phyloP scores from a whole-genome alignment of 1,139 yeast genomes.

The Petasospora fabianii region DNA sequence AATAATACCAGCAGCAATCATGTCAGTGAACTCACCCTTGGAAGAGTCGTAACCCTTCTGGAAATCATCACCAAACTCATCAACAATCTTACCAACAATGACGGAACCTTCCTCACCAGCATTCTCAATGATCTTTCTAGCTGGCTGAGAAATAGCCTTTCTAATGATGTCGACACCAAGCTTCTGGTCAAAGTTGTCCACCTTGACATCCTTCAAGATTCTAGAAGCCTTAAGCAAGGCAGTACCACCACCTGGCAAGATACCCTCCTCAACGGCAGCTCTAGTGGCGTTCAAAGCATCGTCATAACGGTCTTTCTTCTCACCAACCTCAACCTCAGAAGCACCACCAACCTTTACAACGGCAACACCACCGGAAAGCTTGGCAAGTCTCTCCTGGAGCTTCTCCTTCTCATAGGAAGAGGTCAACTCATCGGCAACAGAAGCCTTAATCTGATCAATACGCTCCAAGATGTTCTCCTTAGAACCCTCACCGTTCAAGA shows the following conservation, averaged over 20 bases:
- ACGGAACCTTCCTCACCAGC: conserved; percentile 99
- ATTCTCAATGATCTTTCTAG: conserved; percentile 93
- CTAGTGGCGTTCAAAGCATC: conserved; percentile 99
- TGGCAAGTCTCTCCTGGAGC: conserved; percentile 97
- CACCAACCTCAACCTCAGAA: conserved; percentile 98
- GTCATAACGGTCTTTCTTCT: conserved; percentile 99
- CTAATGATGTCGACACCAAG: conserved; percentile 95
- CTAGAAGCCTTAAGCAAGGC: conserved; percentile 94
- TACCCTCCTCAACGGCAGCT: conserved; percentile 99
- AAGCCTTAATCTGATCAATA: conserved; percentile 92
- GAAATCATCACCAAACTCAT: conserved; percentile 81
- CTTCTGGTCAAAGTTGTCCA: conserved; percentile 95
- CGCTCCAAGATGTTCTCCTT: conserved; percentile 86
- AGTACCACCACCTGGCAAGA: conserved; percentile 99
- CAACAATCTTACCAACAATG: conserved; percentile 87
- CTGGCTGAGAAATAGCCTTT: conserved; percentile 96
- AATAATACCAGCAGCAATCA: conserved; percentile 96
- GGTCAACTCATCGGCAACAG: conserved; percentile 71
- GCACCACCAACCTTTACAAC: conserved; percentile 98
- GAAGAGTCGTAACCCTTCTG: conserved; percentile 93
- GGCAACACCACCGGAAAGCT: conserved; percentile 98
- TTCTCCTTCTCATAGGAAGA: conserved; percentile 97
- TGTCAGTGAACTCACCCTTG: conserved; percentile 91
- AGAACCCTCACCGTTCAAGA: conserved; percentile 92
- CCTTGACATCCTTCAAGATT: conserved; percentile 71